Evolutionary conservation across 495 filamentous ascomycete genomes (phyloP).

Genomic region (Penicillium coprophilum): DNA sequence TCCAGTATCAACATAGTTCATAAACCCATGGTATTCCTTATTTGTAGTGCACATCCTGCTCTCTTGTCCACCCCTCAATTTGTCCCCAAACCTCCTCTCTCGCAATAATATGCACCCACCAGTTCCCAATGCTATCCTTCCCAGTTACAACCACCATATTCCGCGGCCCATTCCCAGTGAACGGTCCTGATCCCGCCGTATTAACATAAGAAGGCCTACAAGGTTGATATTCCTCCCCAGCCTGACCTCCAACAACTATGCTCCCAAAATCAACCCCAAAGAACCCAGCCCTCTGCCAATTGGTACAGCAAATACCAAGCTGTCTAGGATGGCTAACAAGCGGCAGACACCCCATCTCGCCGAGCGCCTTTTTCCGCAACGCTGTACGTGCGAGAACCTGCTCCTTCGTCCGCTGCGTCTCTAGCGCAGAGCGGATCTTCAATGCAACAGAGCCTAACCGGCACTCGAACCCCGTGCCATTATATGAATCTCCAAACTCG

Average conservation of each 20-base stretch:
- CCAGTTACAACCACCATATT: constrained; percentile 14
- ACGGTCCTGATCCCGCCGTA: not conserved
- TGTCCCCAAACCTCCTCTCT: constrained; percentile 13
- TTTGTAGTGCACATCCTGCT: not conserved
- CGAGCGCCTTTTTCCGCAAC: not conserved
- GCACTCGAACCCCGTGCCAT: not conserved
- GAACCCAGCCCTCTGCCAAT: constrained; percentile 43
- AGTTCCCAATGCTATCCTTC: constrained; percentile 8
- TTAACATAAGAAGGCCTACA: constrained; percentile 5
- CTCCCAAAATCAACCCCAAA: constrained; percentile 43
- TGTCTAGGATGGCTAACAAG: constrained; percentile 19
- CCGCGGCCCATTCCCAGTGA: not conserved
- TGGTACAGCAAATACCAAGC: constrained; percentile 33
- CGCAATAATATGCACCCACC: constrained; percentile 12
- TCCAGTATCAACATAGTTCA: not conserved
- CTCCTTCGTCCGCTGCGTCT: not conserved
- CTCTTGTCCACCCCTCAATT: constrained; percentile 7
- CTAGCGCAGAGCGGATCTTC: not conserved
- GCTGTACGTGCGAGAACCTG: not conserved
- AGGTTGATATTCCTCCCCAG: not conserved
- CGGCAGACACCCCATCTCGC: not conserved
- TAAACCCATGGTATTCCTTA: not conserved
- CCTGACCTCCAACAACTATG: constrained; percentile 23
- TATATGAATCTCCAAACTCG: not conserved
- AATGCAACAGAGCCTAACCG: not conserved